A percentile compares a stretch with the other conserved stretches of the same genome.
These are phyloP conservation scores for Trypanosoma scelopori DNA, from an alignment of 208 protist species.

Conservation along the genomic window DNA sequence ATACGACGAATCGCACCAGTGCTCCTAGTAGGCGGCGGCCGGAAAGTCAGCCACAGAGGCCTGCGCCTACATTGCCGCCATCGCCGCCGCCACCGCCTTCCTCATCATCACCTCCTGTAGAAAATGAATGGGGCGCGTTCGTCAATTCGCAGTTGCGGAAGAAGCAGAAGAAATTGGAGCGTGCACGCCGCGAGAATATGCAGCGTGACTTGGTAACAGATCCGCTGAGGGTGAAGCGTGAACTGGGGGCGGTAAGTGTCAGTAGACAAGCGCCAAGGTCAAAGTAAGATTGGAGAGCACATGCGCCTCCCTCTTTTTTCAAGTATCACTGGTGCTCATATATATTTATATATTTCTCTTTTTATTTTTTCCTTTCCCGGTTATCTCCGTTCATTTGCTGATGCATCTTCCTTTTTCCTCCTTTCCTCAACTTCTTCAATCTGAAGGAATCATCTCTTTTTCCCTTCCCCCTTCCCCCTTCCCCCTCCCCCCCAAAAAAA, in stretches of 20 bases:
- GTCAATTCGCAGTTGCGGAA: slow-evolving; percentile 63
- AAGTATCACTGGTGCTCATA: neutral
- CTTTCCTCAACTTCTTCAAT: slow-evolving; percentile 17
- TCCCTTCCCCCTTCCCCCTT: too few relatives aligned
- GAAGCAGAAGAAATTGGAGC: slow-evolving; percentile 70
- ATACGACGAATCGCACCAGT: neutral
- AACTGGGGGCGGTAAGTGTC: slow-evolving; percentile 1
- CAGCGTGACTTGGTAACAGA: slow-evolving; percentile 68
- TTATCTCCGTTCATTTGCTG: neutral
- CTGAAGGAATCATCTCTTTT: neutral
- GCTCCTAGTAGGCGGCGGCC: slow-evolving; percentile 1
- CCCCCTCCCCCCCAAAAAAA: too few relatives aligned
- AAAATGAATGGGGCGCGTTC: slow-evolving; percentile 49
- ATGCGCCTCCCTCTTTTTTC: neutral
- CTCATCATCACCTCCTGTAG: neutral
- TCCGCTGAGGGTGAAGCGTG: slow-evolving; percentile 62
- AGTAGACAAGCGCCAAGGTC: too few relatives aligned
- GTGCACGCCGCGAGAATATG: slow-evolving; percentile 48
- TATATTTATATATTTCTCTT: slow-evolving; percentile 6
- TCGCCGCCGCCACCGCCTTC: slow-evolving; percentile 1
- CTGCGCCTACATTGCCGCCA: neutral
- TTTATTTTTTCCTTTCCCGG: slow-evolving; percentile 7
- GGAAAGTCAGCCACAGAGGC: slow-evolving; percentile 9
- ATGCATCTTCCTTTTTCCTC: slow-evolving; percentile 5
- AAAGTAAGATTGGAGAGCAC: neutral